Base-by-base conservation (phyloP, 352 stramenopile species). In the Pythium diclinum region DNA sequence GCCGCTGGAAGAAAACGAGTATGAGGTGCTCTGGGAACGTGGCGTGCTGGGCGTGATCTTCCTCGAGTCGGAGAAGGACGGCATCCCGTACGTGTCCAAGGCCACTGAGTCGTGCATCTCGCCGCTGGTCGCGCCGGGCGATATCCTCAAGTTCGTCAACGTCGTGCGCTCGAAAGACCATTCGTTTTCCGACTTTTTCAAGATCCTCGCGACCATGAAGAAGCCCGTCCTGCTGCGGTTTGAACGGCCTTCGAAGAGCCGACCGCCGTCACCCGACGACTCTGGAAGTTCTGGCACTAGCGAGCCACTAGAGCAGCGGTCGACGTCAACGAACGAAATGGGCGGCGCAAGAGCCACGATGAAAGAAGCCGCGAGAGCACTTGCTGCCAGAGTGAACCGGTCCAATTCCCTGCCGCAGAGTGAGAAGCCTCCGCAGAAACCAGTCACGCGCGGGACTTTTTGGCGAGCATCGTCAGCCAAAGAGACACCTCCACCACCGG, bases 111-210 rank as follows among this genome's bases (percentile, higher is more conserved):
- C 87, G 58, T 92, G 83, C 57, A 93, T 91, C 53, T 93, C 87
- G 44, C 72, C 82, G 17, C 68, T 79, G 36, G 81, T 95, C 23
- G 69, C 67, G 48, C 78, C 86, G 0, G 85, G 85, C 11, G 87
- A 95, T 64, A 84, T 89, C 40, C 82, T 95, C 61, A 90, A 90
- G 56, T 95, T 71, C 68, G 87, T 95, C 17, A 95, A 95, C 63
- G 78, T 87, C 6, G 82, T 95, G 71, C 82, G 87, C 21, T 91
- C 87, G 32, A 85, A 89, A 52, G 86, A 95, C 58, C 85, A 95
- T 65, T 91, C 87, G 63, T 95, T 95, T 60, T 85, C 83, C 13
- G 86, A 94, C 65, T 95, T 95, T 74, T 92, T 95, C 73, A 93
- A 93, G 75, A 92, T 95, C 53, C 71, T 95, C 38, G 81, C 87